These are phyloP conservation scores for Mariannaea sp. DNA, from an alignment of 2,329 filamentous ascomycete genomes.

Conservation along the genomic window DNA sequence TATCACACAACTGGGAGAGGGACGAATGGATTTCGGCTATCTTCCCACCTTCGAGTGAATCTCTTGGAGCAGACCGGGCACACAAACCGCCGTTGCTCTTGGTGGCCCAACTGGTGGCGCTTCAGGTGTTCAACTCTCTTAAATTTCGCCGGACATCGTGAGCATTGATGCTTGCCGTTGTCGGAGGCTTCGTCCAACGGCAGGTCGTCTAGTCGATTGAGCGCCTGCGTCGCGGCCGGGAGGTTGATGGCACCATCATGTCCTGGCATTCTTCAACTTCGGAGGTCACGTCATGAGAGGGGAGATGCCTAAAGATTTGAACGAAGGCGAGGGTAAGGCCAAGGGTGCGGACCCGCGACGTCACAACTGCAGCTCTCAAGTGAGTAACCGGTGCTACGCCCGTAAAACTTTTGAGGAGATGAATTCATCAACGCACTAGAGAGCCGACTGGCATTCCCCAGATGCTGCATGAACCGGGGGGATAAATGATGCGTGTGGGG, in stretches of 20 bases:
- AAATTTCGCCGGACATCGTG: slow-evolving; percentile 23
- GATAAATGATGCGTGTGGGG: too few relatives aligned
- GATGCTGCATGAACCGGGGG: too few relatives aligned
- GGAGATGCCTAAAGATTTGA: too few relatives aligned
- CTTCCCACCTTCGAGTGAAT: slow-evolving; percentile 27
- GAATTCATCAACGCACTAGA: too few relatives aligned
- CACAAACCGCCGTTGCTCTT: slow-evolving; percentile 14
- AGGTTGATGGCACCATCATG: not conserved
- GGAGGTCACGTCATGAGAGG: too few relatives aligned
- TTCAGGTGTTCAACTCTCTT: slow-evolving; percentile 30
- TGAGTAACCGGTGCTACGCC: too few relatives aligned
- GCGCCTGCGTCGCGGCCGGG: not conserved
- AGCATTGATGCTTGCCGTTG: slow-evolving; percentile 7
- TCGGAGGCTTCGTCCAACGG: not conserved
- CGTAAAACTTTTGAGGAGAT: too few relatives aligned
- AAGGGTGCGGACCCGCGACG: too few relatives aligned
- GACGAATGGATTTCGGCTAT: too few relatives aligned
- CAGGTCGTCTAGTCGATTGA: not conserved
- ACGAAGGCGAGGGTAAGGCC: too few relatives aligned
- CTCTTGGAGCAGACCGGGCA: slow-evolving; percentile 25
- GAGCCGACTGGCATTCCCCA: too few relatives aligned
- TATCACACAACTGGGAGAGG: not conserved
- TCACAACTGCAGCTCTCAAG: too few relatives aligned
- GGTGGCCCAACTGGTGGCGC: slow-evolving; percentile 26
- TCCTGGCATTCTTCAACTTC: not conserved